Evolutionary conservation across 2,329 filamentous ascomycete species (phyloP).

Genomic region (Ophiobolus disseminans): DNA sequence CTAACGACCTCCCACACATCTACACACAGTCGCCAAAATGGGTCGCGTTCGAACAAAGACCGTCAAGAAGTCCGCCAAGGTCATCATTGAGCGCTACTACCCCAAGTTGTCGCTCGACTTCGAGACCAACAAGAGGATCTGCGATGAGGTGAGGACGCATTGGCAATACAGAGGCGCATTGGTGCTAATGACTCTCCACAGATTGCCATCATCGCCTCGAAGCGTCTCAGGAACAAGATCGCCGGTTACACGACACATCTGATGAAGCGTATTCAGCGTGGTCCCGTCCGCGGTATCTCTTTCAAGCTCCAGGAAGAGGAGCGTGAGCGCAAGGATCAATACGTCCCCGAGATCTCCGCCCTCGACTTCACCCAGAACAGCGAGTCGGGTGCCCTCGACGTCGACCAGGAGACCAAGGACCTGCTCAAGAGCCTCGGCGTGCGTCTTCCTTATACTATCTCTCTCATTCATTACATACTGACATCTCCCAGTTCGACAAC

Average conservation of each 20-base stretch:
- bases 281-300: slow-evolving; percentile 98
- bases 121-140: slow-evolving; percentile 99
- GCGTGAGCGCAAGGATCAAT: slow-evolving; percentile 99
- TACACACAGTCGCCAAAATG: slow-evolving; percentile 53
- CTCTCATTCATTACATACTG: neutral
- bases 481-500: slow-evolving; percentile 78
- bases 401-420: slow-evolving; percentile 98
- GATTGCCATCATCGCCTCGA: slow-evolving; percentile 97
- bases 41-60: slow-evolving; percentile 68
- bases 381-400: slow-evolving; percentile 91
- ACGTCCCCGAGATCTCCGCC: slow-evolving; percentile 97
- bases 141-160: slow-evolving; percentile 72
- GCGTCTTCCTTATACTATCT: slow-evolving; percentile 59
- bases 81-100: slow-evolving; percentile 89
- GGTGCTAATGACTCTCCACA: neutral
- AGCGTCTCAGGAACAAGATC: slow-evolving; percentile 96
- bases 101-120: slow-evolving; percentile 98
- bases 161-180: neutral
- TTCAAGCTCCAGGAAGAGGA: slow-evolving; percentile 99
- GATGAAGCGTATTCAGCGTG: slow-evolving; percentile 99
- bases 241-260: slow-evolving; percentile 85
- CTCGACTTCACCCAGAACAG: slow-evolving; percentile 96
- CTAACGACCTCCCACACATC: slow-evolving; percentile 29
- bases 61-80: slow-evolving; percentile 91
- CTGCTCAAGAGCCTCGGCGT: slow-evolving; percentile 99